phyloP scores from a whole-genome alignment of 2,329 filamentous ascomycete genomes.

The Chaetomiaceae sp. region DNA sequence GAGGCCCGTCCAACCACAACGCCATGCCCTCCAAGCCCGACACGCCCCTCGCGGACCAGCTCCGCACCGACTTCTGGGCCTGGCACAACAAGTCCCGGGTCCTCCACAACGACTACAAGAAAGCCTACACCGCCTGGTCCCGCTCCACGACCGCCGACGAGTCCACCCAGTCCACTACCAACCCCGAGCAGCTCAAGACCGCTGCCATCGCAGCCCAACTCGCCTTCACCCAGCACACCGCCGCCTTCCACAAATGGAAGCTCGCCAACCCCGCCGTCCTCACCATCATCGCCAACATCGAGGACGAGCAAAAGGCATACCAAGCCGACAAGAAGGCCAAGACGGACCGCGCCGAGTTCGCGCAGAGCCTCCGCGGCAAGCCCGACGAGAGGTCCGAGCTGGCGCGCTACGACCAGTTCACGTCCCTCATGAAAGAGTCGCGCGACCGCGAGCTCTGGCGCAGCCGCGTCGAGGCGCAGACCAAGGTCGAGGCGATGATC shows the following conservation, averaged over 20 bases:
- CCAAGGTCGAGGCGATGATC: not conserved
- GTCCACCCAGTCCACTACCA: not conserved
- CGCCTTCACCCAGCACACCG: not conserved
- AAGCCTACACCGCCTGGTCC: not conserved
- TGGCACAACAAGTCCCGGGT: not conserved
- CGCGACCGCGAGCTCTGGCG: slow-evolving; percentile 12
- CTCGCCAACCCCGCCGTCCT: slow-evolving; percentile 1
- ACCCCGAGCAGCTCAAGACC: not conserved
- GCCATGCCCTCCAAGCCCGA: not conserved
- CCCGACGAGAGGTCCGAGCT: not conserved
- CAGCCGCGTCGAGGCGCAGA: not conserved
- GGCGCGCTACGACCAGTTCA: not conserved
- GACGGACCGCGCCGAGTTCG: not conserved
- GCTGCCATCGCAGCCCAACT: slow-evolving; percentile 3
- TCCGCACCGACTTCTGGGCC: slow-evolving; percentile 9
- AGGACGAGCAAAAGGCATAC: not conserved
- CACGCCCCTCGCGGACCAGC: slow-evolving; percentile 13
- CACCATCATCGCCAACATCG: slow-evolving; percentile 4
- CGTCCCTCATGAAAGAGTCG: slow-evolving; percentile 2
- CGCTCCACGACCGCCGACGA: not conserved
- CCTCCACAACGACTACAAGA: not conserved
- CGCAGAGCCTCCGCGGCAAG: not conserved
- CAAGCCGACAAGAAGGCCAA: not conserved
- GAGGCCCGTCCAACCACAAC: slow-evolving; percentile 1
- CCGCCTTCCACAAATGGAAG: not conserved